These are phyloP conservation scores for Lactarius hengduanensis DNA, from an alignment of 768 basidiomycete species.

Conservation along the genomic window DNA sequence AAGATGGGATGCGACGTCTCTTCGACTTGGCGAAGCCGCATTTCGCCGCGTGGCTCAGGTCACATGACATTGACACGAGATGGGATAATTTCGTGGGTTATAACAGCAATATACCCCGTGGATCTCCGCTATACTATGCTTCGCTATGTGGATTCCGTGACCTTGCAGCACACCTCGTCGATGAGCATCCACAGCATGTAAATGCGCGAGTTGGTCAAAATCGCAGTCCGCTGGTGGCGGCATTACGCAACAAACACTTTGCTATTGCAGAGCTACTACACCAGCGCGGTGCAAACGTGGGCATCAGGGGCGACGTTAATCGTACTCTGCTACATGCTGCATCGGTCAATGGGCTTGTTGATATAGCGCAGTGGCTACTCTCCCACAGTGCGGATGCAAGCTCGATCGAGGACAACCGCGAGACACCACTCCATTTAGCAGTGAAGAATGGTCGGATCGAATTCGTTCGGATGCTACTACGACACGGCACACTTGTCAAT, in stretches of 20 bases:
- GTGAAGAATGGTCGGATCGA: not conserved
- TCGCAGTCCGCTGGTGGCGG: not conserved
- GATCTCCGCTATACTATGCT: not conserved
- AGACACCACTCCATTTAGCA: not conserved
- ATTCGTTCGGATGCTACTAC: not conserved
- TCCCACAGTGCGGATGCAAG: not conserved
- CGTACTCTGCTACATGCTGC: not conserved
- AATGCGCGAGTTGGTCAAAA: not conserved
- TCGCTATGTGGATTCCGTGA: not conserved
- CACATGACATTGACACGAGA: not conserved
- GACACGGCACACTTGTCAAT: not conserved
- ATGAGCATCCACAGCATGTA: not conserved
- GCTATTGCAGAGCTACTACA: not conserved
- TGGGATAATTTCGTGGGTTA: not conserved
- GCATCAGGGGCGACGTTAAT: not conserved
- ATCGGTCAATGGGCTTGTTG: not conserved
- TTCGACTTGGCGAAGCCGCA: not conserved
- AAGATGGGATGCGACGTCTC: not conserved
- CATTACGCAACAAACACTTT: not conserved
- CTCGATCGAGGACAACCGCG: not conserved
- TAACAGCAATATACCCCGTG: no score
- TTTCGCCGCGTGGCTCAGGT: not conserved
- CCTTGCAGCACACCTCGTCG: not conserved
- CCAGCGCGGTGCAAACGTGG: not conserved
- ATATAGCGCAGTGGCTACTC: not conserved